Percentiles rank a stretch among this genome's conserved stretches.
These are phyloP conservation scores for Myriosclerotinia curreyana DNA, from an alignment of 2,329 filamentous ascomycete genomes.

Conservation along the genomic window DNA sequence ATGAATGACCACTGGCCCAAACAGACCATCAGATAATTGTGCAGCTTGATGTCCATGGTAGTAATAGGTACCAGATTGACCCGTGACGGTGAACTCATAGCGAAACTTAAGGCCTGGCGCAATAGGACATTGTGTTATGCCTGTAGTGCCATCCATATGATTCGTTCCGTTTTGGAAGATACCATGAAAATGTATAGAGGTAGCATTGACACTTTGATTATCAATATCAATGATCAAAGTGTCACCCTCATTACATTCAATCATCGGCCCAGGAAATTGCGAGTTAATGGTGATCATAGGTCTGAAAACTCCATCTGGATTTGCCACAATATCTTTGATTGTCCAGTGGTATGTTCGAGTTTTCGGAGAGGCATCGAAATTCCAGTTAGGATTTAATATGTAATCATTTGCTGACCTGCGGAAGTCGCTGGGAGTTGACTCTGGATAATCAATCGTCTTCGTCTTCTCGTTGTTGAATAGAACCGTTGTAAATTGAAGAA, in stretches of 20 bases:
- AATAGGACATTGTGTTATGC: slow-evolving; percentile 61
- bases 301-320: slow-evolving; percentile 57
- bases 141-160: slow-evolving; percentile 69
- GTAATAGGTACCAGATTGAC: slow-evolving; percentile 50
- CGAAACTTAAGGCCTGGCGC: slow-evolving; percentile 59
- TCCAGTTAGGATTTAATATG: slow-evolving; percentile 55
- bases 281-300: slow-evolving; percentile 70
- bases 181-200: slow-evolving; percentile 74
- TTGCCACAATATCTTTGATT: slow-evolving; percentile 55
- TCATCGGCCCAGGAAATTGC: slow-evolving; percentile 68
- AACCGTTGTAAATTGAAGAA: slow-evolving; percentile 31
- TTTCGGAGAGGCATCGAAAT: slow-evolving; percentile 48
- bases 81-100: slow-evolving; percentile 63
- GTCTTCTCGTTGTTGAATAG: slow-evolving; percentile 29
- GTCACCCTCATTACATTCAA: slow-evolving; percentile 73
- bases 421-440: slow-evolving; percentile 29
- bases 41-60: slow-evolving; percentile 66
- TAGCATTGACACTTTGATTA: slow-evolving; percentile 62
- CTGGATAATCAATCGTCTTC: slow-evolving; percentile 20
- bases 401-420: slow-evolving; percentile 49
- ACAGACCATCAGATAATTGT: slow-evolving; percentile 66
- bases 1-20: slow-evolving; percentile 65
- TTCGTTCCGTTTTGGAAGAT: slow-evolving; percentile 74
- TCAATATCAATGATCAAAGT: slow-evolving; percentile 65
- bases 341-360: slow-evolving; percentile 60